A percentile compares a stretch with the other conserved stretches of the same genome.
Evolutionary conservation across 2,329 filamentous ascomycete genomes (phyloP).

Genomic region (Epichloe coenophiala): DNA sequence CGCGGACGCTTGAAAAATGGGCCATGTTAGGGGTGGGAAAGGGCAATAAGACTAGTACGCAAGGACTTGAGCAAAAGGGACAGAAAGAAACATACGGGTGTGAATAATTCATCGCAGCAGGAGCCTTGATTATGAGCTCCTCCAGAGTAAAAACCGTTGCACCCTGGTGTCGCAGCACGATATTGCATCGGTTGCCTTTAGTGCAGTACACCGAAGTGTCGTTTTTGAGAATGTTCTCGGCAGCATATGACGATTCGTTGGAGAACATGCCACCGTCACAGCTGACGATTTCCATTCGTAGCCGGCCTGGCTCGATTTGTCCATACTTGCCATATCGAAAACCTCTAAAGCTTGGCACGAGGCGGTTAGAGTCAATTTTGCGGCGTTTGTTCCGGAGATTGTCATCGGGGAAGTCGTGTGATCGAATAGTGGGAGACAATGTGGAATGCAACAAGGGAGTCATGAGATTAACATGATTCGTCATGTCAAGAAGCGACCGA

Average conservation of each 20-base stretch:
- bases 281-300: conserved; percentile 79
- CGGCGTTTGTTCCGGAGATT: conserved; percentile 50
- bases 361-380: conserved; percentile 53
- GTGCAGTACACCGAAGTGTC: conserved; percentile 84
- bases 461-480: conserved; percentile 18
- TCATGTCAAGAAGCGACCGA: conserved; percentile 27
- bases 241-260: conserved; percentile 49
- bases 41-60: neutral
- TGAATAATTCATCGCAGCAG: conserved; percentile 60
- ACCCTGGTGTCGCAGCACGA: conserved; percentile 71
- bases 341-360: conserved; percentile 33
- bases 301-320: conserved; percentile 67
- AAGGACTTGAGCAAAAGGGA: neutral
- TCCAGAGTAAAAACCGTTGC: conserved; percentile 70
- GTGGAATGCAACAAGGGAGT: conserved; percentile 17
- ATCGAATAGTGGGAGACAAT: conserved; percentile 21
- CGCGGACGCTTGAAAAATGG: conserved; percentile 49
- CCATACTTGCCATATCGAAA: conserved; percentile 79
- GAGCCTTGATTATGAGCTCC: conserved; percentile 79
- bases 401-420: conserved; percentile 29
- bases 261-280: conserved; percentile 70
- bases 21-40: neutral
- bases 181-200: conserved; percentile 74
- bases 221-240: conserved; percentile 72
- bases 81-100: conserved; percentile 53